Percentiles rank a stretch among this genome's conserved stretches.
These are phyloP conservation scores for Arachnopeziza araneosa DNA, from an alignment of 2,329 filamentous ascomycete species.

Conservation along the genomic window DNA sequence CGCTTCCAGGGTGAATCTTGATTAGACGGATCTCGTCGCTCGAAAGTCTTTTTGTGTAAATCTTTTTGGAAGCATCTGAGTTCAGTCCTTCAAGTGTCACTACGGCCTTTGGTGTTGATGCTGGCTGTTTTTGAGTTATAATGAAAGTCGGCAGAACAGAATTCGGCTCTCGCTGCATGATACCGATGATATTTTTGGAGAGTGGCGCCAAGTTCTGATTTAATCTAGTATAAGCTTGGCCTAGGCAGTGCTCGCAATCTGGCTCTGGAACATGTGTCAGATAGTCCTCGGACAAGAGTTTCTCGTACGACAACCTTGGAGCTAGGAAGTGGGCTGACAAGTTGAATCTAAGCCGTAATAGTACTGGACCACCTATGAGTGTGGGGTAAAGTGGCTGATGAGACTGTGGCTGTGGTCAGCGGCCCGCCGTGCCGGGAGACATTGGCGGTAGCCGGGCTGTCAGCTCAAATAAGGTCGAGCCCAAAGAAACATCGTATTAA, in stretches of 20 bases:
- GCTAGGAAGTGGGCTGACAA: background rate
- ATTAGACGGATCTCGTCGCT: background rate
- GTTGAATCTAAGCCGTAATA: background rate
- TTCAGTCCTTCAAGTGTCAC: background rate
- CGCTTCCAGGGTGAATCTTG: background rate
- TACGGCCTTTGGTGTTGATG: background rate
- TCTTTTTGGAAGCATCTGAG: background rate
- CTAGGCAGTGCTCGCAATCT: background rate
- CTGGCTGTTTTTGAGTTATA: background rate
- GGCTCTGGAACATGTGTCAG: background rate
- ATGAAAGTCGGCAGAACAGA: background rate
- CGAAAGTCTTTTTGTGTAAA: background rate
- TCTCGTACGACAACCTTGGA: background rate
- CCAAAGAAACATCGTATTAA: too few species aligned
- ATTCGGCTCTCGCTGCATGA: background rate
- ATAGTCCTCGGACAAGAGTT: background rate
- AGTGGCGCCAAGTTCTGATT: background rate
- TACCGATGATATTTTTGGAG: background rate
- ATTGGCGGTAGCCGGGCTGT: too few species aligned
- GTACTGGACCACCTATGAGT: background rate
- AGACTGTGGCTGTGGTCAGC: background rate
- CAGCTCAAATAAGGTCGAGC: too few species aligned
- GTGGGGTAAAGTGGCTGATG: background rate
- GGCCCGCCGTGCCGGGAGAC: too few species aligned
- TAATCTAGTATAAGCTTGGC: background rate